These are phyloP conservation scores for Candida glaebosa DNA, from an alignment of 805 yeast species.

Conservation along the genomic window DNA sequence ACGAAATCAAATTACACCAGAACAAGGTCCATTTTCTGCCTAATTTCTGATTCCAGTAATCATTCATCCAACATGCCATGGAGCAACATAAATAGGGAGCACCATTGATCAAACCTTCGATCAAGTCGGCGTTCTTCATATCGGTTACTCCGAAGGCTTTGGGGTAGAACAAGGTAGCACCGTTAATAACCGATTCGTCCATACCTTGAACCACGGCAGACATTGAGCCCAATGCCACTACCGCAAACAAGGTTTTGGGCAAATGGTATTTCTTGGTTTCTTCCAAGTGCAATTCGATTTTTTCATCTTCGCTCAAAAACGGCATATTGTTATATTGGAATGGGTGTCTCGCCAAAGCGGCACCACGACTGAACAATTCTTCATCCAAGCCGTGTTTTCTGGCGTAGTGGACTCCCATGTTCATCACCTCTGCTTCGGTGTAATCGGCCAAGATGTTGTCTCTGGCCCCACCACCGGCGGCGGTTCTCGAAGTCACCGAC, in stretches of 20 bases:
- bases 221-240: slow-evolving; percentile 59
- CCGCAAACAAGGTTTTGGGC: slow-evolving; percentile 47
- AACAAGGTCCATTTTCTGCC: slow-evolving; percentile 65
- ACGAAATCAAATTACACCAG: slow-evolving; percentile 56
- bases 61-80: slow-evolving; percentile 60
- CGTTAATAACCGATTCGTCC: slow-evolving; percentile 71
- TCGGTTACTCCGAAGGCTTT: slow-evolving; percentile 44
- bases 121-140: slow-evolving; percentile 47
- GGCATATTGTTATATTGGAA: slow-evolving; percentile 54
- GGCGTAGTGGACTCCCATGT: slow-evolving; percentile 69
- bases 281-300: slow-evolving; percentile 46
- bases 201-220: slow-evolving; percentile 74
- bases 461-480: slow-evolving; percentile 19
- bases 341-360: slow-evolving; percentile 58
- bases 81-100: slow-evolving; percentile 65
- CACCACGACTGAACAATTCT: slow-evolving; percentile 59
- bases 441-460: slow-evolving; percentile 55
- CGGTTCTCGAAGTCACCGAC: slow-evolving; percentile 15
- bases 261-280: slow-evolving; percentile 43
- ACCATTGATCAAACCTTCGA: slow-evolving; percentile 59
- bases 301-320: slow-evolving; percentile 44
- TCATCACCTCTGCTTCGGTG: slow-evolving; percentile 59
- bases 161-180: slow-evolving; percentile 63
- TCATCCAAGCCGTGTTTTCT: slow-evolving; percentile 50
- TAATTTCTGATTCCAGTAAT: slow-evolving; percentile 44